Evolutionary conservation across 2,329 filamentous ascomycete species (phyloP), one percentile per base, ranked within the genome.

Genomic region (Zymoseptoria crescenta): DNA sequence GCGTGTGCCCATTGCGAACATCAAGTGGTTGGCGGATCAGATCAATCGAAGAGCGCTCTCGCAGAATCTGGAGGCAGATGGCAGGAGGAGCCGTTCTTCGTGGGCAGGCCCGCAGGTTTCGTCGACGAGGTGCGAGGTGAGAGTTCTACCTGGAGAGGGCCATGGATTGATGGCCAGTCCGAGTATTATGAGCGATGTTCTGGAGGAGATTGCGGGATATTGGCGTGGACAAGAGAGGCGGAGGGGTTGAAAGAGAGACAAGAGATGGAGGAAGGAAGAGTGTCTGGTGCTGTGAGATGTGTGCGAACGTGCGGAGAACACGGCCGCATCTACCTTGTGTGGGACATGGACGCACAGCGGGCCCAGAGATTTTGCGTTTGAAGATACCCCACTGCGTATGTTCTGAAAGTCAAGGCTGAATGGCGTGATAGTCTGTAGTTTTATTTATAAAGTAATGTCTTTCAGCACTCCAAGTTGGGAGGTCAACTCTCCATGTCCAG

Each of bases 91-190:
- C 20, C 41, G 35, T n/a, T 55, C 59, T 16, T 49, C 57, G n/a
- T 54, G 53, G 54, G 48, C 49, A 48, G 60, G 58, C 35, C 28
- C 58, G 8, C 30, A 52, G 52, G 29, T 19, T 54, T n/a, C 51
- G 30, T 27, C 9, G 56, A 66, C 89, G 29, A 82, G 89, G 53
- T 97, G 93, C 73, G 94, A 97, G 73, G 90, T 99, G 13, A 81
- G 93, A 4, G 85, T 97, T 4, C 80, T 99, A 2, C 89, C 96
- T 65, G 91, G 89, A 5, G 93, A 99, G 73, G 91, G 92, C 2
- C 94, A 99, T 71, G 93, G 94, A 0, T 78, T 99, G 24, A 99
- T 99, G 94, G 94, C 94, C 0, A 95, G 88, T 65, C 92, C 94
- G 0, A 80, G 80, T 13, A 93, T 97, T 51, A 99, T 99, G 94